Evolutionary conservation across 2,329 filamentous ascomycete species (phyloP), one percentile per base, ranked within the genome.

Genomic region (Cladorrhinum sp.): DNA sequence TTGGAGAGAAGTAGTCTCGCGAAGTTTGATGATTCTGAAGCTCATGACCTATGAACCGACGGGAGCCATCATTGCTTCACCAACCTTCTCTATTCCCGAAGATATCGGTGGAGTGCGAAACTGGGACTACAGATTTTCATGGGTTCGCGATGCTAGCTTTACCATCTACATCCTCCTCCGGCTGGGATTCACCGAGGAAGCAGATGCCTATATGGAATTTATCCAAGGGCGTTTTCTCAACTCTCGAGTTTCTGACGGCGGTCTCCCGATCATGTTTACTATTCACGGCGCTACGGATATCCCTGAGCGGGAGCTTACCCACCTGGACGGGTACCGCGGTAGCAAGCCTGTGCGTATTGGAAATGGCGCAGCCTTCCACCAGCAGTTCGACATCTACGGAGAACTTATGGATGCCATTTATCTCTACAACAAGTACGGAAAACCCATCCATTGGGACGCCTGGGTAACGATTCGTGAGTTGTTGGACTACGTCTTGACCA

Each of bases 241-340:
- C 62, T 86, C 86, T 1, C 80, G 84, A n/a, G 77, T 77, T 7
- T 71, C 80, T 1, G 82, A 87, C 54, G 84, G 85, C 27, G 85
- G 83, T 0, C 74, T 93, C 36, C 90, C 90, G 12, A 90, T 93
- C 69, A 92, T 93, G 89, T 92, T 92, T 70, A 90, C 87, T 45
- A 92, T 93, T 65, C 81, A 85, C 23, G 90, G 90, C 51, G 86
- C 85, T 50, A 91, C 88, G 1, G 85, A 91, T 41, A 89, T 92
- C 38, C 88, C 89, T 0, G 89, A 92, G 73, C 68, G 80, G 36
- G 88, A 89, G 64, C 79, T 92, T 5, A 73, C 78, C 59, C 89
- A 93, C 66, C 79, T 93, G 2, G 86, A 90, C 50, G 90, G 90
- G 1, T 92, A 92, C 70, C 80, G 85, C 56, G 82, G 83, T 24